These are phyloP conservation scores for Pseudocercospora crystallina DNA, from an alignment of 2,329 filamentous ascomycete genomes.

Conservation along the genomic window DNA sequence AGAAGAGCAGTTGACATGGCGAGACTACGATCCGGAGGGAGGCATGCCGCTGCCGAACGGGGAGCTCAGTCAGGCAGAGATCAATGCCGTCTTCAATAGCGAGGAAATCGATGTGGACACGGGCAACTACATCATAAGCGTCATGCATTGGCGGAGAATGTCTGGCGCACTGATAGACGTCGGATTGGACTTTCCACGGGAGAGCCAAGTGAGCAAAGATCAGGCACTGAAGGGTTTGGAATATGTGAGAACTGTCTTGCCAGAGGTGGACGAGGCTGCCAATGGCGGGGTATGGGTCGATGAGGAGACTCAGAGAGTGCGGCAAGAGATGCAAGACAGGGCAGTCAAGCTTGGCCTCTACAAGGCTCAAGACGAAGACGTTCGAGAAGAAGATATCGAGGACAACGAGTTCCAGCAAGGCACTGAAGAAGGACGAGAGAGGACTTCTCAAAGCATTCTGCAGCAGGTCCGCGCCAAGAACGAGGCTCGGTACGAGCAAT, in stretches of 20 bases:
- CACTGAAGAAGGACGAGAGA: conserved; percentile 27
- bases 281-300: conserved; percentile 36
- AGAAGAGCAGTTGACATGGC: conserved; percentile 33
- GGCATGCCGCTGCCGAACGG: conserved; percentile 37
- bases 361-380: conserved; percentile 25
- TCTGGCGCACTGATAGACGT: conserved; percentile 40
- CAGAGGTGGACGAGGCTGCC: conserved; percentile 36
- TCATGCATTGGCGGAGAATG: conserved; percentile 38
- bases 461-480: conserved; percentile 29
- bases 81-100: conserved; percentile 35
- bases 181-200: conserved; percentile 33
- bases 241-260: conserved; percentile 34
- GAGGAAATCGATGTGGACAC: conserved; percentile 31
- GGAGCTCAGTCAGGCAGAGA: conserved; percentile 29
- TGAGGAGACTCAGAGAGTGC: conserved; percentile 33
- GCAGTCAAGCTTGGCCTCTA: conserved; percentile 38
- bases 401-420: conserved; percentile 27
- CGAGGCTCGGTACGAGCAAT: conserved; percentile 29
- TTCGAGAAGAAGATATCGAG: conserved; percentile 11
- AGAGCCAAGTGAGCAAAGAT: conserved; percentile 26
- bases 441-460: conserved; percentile 32
- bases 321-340: conserved; percentile 31
- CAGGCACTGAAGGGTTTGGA: conserved; percentile 34
- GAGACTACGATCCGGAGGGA: conserved; percentile 38
- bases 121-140: conserved; percentile 38